These are phyloP conservation scores for Fraxinus cuspidata DNA, from an alignment of 257 asterid genomes.

Conservation along the genomic window DNA sequence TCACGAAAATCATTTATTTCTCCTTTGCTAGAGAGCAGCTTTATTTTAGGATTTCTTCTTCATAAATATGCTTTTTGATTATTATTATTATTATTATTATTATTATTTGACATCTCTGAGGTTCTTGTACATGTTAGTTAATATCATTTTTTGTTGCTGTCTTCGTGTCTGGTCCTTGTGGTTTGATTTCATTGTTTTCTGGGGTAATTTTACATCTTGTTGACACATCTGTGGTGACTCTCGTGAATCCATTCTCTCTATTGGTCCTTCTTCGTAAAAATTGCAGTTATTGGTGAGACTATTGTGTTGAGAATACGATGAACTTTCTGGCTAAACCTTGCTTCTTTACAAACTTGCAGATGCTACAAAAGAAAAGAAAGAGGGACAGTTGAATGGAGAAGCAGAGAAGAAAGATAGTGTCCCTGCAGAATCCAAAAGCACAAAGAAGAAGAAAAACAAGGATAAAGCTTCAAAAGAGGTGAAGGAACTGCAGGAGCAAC, in stretches of 20 bases:
- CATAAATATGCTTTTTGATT: background rate
- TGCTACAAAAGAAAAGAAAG: slow-evolving; percentile 49
- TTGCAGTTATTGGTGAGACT: slow-evolving; percentile 4
- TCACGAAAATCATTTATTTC: background rate
- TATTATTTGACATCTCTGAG: background rate
- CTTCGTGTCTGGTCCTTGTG: background rate
- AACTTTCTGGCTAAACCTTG: background rate
- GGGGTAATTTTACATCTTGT: background rate
- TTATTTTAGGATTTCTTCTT: background rate
- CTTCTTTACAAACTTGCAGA: slow-evolving; percentile 33
- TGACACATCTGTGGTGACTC: background rate
- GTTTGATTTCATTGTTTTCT: background rate
- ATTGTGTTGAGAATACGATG: background rate
- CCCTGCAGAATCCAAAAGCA: slow-evolving; percentile 63
- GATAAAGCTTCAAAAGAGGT: slow-evolving; percentile 71
- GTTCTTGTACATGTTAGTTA: background rate
- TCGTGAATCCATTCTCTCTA: background rate
- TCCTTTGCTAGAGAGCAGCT: background rate
- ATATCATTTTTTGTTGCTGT: background rate
- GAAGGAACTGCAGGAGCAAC: slow-evolving; percentile 63
- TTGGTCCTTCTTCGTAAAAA: background rate
- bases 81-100: background rate
- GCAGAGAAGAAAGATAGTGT: slow-evolving; percentile 50
- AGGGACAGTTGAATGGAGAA: slow-evolving; percentile 45
- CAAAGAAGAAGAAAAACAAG: slow-evolving; percentile 67